A percentile compares a stretch with the other conserved stretches of the same genome.
These are phyloP conservation scores for Penicillium sp. DNA, from an alignment of 2,329 filamentous ascomycete genomes.

Conservation along the genomic window DNA sequence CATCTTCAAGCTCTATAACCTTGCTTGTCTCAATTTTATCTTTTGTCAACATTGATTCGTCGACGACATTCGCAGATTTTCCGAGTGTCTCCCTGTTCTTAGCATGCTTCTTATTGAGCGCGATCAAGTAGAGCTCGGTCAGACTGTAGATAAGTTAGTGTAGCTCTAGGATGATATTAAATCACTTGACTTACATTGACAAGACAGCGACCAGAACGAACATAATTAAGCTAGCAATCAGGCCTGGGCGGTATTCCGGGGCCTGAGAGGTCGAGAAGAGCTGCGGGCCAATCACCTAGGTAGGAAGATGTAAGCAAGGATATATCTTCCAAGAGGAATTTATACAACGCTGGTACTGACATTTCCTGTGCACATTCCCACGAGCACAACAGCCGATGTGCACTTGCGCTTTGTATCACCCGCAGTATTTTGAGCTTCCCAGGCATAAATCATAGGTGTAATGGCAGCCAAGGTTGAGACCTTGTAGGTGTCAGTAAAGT, in stretches of 20 bases:
- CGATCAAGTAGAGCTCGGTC: constrained; percentile 32
- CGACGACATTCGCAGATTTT: constrained; percentile 29
- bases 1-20: background rate
- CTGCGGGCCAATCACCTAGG: constrained; percentile 29
- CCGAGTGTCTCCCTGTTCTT: constrained; percentile 31
- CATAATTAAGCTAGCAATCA: constrained; percentile 36
- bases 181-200: constrained; percentile 18
- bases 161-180: too few relatives aligned
- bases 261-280: constrained; percentile 37
- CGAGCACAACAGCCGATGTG: constrained; percentile 36
- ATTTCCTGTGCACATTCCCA: constrained; percentile 41
- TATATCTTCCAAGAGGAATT: background rate
- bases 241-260: constrained; percentile 34
- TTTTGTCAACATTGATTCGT: constrained; percentile 38
- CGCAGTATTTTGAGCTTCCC: constrained; percentile 40
- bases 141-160: constrained; percentile 14
- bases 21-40: constrained; percentile 1
- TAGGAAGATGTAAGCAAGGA: background rate
- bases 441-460: constrained; percentile 38
- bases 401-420: constrained; percentile 41
- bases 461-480: constrained; percentile 35
- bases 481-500: background rate
- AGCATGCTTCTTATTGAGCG: constrained; percentile 32
- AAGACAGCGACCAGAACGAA: constrained; percentile 33
- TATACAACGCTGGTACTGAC: constrained; percentile 12